phyloP scores from a whole-genome alignment of 192 early-diverging fungal genomes.

The Hyaloraphidium curvatum region DNA sequence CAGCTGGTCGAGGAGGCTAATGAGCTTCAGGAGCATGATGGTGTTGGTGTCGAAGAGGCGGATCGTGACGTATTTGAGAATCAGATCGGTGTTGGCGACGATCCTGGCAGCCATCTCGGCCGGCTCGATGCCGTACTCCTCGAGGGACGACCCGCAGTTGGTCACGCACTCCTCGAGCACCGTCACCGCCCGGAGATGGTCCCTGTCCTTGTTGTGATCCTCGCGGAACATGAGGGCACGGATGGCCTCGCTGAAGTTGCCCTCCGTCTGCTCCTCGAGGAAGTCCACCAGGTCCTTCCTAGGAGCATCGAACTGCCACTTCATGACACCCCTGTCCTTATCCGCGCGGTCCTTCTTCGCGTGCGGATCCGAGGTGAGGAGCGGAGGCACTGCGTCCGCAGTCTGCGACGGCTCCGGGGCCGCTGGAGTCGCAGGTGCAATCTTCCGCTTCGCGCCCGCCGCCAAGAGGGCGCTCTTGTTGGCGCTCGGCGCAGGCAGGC shows the following conservation, averaged over 20 bases:
- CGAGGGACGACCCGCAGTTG: constrained; percentile 14
- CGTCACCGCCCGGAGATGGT: constrained; percentile 43
- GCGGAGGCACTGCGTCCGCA: too few species aligned
- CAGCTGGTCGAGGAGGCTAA: constrained; percentile 64
- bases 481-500: too few species aligned
- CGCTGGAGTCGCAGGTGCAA: too few species aligned
- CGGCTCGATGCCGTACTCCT: constrained; percentile 14
- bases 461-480: too few species aligned
- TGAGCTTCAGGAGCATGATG: constrained; percentile 59
- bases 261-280: constrained; percentile 37
- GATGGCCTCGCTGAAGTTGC: constrained; percentile 37
- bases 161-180: constrained; percentile 45
- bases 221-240: constrained; percentile 45
- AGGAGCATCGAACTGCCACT: constrained; percentile 50
- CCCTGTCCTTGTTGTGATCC: constrained; percentile 75
- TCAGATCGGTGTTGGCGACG: constrained; percentile 51
- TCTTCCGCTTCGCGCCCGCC: too few species aligned
- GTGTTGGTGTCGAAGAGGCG: constrained; percentile 88
- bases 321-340: constrained; percentile 42
- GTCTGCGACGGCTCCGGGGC: too few species aligned
- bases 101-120: constrained; percentile 39
- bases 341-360: constrained; percentile 47
- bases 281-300: constrained; percentile 39
- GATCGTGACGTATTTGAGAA: constrained; percentile 72
- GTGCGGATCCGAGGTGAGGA: constrained; percentile 41